These are phyloP conservation scores for Chlamydomonas eustigma DNA, from an alignment of 139 green algal species.

Conservation along the genomic window DNA sequence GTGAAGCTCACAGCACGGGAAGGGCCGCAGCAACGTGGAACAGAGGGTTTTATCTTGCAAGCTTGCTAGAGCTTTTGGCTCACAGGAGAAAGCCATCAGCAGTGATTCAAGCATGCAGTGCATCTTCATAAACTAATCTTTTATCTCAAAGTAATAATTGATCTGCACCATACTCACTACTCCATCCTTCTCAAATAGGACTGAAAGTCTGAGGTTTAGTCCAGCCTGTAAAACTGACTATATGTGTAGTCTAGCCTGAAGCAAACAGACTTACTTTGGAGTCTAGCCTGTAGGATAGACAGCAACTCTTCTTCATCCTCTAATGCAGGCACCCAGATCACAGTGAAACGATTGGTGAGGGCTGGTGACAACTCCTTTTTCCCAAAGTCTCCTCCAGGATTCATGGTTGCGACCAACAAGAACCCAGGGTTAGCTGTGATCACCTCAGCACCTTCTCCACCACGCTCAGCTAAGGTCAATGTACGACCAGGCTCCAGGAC, in stretches of 20 bases:
- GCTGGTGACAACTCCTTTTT: conserved; percentile 98
- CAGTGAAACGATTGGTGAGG: conserved; percentile 77
- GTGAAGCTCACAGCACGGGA: not conserved
- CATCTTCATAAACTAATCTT: too few species aligned
- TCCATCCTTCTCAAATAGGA: too few species aligned
- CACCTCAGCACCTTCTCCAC: conserved; percentile 70
- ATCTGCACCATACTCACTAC: too few species aligned
- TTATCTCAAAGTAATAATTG: too few species aligned
- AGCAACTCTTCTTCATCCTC: conserved; percentile 60
- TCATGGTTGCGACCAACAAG: conserved; percentile 95
- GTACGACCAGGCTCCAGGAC: conserved; percentile 89
- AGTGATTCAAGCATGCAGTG: too few species aligned
- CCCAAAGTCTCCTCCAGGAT: conserved; percentile 88
- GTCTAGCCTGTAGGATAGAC: conserved; percentile 59
- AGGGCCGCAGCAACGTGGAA: not conserved
- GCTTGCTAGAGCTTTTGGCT: not conserved
- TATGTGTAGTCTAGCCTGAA: too few species aligned
- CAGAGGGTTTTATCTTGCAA: not conserved
- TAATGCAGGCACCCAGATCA: conserved; percentile 77
- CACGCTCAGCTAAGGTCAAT: conserved; percentile 92
- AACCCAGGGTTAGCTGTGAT: conserved; percentile 81
- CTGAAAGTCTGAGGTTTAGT: too few species aligned
- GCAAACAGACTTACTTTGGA: conserved; percentile 36
- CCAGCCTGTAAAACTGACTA: too few species aligned
- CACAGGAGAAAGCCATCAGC: not conserved